Base-by-base conservation (phyloP, 352 stramenopile genomes). In the Pythium dissotocum region DNA sequence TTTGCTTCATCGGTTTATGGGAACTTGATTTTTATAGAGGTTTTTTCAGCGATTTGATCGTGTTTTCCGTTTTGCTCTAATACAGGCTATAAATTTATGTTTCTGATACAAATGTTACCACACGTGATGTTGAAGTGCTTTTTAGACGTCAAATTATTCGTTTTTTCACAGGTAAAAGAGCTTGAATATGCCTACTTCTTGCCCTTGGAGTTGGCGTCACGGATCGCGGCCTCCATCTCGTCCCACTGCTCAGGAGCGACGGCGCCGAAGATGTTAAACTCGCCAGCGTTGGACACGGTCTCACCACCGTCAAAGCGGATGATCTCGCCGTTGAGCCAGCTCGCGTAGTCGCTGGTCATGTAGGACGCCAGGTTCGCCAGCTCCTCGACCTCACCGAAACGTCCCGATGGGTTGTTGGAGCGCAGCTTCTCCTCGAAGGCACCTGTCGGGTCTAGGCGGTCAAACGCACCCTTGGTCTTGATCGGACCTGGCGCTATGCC, bases 401-500 rank as follows among this genome's bases (percentile, higher is more conserved):
- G 86, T 36, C 85, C 81, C 0, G 87, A 71, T 32, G 85, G 85
- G 73, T 93, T 93, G 64, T 89, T 91, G 44, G 78, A 70, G 9
- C 79, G 70, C 76, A 94, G 77, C 14, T 84, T 69, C 63, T 90
- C 74, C 55, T 87, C 76, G 55, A 93, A 94, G 33, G 77, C 63
- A 42, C 86, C 86, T 12, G 82, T 83, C 0, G 86, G 86, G 64
- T 94, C 86, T 38, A 94, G 80, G 9, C 84, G 78, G 63, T 90
- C 83, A 63, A 94, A 94, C 28, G 86, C 84, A 1, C 86, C 86
- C 61, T 94, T 92, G 46, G 86, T 93, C 65, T 91, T 91, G 78
- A 99, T 99, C 38, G 97, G 95, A 35, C 97, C 97, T 0, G 97
- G 97, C n/a, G 97, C 97, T 58, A 99, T 98, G 35, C 94, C 95